Conservation (phyloP, 192 early-diverging fungal genomes). For the Backusella westeae region DNA sequence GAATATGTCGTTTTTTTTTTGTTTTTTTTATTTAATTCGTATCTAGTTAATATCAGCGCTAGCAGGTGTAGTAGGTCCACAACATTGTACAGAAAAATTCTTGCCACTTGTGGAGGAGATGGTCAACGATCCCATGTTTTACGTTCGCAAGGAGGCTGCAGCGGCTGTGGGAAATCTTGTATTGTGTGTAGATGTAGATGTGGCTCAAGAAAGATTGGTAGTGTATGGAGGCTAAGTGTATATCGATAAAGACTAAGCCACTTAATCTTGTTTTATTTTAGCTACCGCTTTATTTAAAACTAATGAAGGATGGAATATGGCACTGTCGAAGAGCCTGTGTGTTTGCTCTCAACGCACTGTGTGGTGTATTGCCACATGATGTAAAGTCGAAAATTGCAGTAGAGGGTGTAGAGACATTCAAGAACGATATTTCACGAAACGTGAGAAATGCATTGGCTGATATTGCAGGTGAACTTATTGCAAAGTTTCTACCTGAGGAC, state of each 20-base stretch:
- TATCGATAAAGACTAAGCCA: background rate
- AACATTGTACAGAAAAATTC: slow-evolving; percentile 40
- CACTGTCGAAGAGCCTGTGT: slow-evolving; percentile 57
- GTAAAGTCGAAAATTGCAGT: slow-evolving; percentile 41
- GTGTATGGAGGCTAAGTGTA: background rate
- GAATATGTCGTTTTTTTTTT: background rate
- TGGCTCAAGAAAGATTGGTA: slow-evolving; percentile 32
- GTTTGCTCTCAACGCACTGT: slow-evolving; percentile 45
- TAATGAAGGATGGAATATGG: slow-evolving; percentile 55
- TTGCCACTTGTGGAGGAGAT: slow-evolving; percentile 51
- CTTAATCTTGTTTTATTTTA: slow-evolving; percentile 7
- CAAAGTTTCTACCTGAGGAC: slow-evolving; percentile 45
- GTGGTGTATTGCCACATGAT: slow-evolving; percentile 45
- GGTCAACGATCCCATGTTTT: slow-evolving; percentile 47
- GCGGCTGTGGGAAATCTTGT: slow-evolving; percentile 43
- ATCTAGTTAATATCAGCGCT: slow-evolving; percentile 49
- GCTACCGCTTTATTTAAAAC: slow-evolving; percentile 52
- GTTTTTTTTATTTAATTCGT: background rate
- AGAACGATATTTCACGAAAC: slow-evolving; percentile 51
- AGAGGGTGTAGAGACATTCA: slow-evolving; percentile 49
- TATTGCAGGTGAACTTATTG: slow-evolving; percentile 56
- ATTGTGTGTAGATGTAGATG: slow-evolving; percentile 26
- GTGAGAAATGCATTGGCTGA: slow-evolving; percentile 54
- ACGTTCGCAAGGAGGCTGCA: slow-evolving; percentile 55
- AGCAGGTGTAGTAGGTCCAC: slow-evolving; percentile 45